These are phyloP conservation scores for Aspergillus oerlinghausenensis DNA, from an alignment of 2,329 filamentous ascomycete genomes.

Conservation along the genomic window DNA sequence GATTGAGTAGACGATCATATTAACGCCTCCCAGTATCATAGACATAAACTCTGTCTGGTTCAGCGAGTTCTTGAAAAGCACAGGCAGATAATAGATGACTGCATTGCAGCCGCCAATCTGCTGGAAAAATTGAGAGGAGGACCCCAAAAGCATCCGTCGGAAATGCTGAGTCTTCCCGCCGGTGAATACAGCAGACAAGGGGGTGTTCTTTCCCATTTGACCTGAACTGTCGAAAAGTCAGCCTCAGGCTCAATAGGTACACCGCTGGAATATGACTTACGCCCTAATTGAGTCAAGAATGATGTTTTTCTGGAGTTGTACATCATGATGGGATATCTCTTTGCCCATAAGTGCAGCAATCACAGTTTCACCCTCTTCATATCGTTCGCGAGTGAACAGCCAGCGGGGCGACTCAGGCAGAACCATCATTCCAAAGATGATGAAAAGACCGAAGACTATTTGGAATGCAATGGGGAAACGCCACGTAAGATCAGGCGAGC, in stretches of 20 bases:
- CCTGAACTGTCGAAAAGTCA: constrained; percentile 47
- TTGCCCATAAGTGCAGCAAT: constrained; percentile 48
- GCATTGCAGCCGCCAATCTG: constrained; percentile 50
- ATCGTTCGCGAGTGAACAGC: constrained; percentile 42
- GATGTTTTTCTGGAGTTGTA: constrained; percentile 57
- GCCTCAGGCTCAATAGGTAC: constrained; percentile 33
- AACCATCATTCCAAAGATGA: constrained; percentile 40
- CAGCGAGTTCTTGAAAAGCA: constrained; percentile 48
- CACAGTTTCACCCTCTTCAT: constrained; percentile 46
- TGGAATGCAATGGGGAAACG: constrained; percentile 53
- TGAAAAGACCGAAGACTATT: constrained; percentile 45
- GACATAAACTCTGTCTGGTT: constrained; percentile 41
- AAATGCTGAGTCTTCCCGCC: constrained; percentile 38
- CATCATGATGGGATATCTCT: constrained; percentile 52
- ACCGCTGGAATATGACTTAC: constrained; percentile 33
- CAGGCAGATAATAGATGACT: constrained; percentile 47
- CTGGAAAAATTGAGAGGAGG: constrained; percentile 42
- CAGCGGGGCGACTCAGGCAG: constrained; percentile 45
- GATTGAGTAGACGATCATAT: constrained; percentile 44
- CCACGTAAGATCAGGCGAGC: constrained; percentile 38
- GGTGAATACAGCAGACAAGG: constrained; percentile 40
- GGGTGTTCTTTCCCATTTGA: constrained; percentile 42
- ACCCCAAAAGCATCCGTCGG: constrained; percentile 38
- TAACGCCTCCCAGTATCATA: constrained; percentile 49
- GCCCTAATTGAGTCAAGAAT: constrained; percentile 63